A percentile compares a stretch with the other conserved stretches of the same genome.
Conservation (phyloP, 139 green algal species). For the Mesotaenium endlicherianum region DNA sequence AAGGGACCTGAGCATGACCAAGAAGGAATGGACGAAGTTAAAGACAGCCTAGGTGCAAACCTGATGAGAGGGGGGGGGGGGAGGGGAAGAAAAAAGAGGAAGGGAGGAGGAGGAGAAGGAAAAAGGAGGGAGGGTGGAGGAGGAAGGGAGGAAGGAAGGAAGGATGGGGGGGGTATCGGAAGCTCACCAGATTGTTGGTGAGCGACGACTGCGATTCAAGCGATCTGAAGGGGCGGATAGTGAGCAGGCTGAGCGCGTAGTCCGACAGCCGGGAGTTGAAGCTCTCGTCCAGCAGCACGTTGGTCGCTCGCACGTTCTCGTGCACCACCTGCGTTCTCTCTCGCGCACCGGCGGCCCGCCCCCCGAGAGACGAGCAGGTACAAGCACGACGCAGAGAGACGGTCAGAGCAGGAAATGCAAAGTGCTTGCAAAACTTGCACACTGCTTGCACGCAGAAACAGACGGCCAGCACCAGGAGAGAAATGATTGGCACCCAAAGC, state of each 20-base stretch:
- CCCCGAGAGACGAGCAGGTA: too few relatives aligned
- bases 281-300: conserved; percentile 31
- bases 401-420: too few relatives aligned
- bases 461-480: too few relatives aligned
- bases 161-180: neutral
- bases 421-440: too few relatives aligned
- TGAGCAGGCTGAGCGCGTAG: conserved; percentile 4
- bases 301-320: conserved; percentile 21
- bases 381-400: too few relatives aligned
- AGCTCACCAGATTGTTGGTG: neutral
- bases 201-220: neutral
- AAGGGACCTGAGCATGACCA: too few relatives aligned
- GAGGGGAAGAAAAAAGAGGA: neutral
- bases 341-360: too few relatives aligned
- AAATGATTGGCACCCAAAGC: too few relatives aligned
- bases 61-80: neutral
- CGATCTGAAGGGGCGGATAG: neutral
- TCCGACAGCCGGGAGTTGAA: conserved; percentile 30
- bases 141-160: neutral
- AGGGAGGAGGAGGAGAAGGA: neutral
- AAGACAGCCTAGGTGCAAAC: neutral
- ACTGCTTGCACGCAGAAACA: too few relatives aligned
- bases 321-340: conserved; percentile 33
- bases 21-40: too few relatives aligned
- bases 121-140: neutral